Conservation (phyloP, 805 yeast species). For the Cyberlindnera galapagoensis region DNA sequence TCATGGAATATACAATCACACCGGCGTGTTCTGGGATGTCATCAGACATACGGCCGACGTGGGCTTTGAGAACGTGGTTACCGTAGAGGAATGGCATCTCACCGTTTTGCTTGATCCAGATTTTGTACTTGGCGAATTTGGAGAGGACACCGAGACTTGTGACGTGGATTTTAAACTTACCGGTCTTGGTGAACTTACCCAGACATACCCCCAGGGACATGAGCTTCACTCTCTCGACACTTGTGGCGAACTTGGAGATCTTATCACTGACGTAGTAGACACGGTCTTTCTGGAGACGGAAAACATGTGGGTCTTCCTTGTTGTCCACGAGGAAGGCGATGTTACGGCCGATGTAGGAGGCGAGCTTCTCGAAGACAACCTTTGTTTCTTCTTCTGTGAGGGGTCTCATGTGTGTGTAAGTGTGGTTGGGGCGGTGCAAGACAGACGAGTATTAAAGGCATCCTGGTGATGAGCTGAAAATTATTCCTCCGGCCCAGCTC, state of each 20-base stretch:
- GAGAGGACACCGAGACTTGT: constrained; percentile 83
- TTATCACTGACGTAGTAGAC: constrained; percentile 87
- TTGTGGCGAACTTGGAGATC: constrained; percentile 81
- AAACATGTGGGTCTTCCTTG: constrained; percentile 80
- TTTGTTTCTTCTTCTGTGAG: constrained; percentile 96
- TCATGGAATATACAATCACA: constrained; percentile 85
- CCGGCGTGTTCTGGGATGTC: constrained; percentile 99
- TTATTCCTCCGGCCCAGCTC: too few species aligned
- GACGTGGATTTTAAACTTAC: constrained; percentile 90
- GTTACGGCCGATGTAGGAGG: constrained; percentile 95
- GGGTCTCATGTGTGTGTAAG: constrained; percentile 61
- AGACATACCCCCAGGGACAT: constrained; percentile 92
- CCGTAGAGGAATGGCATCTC: constrained; percentile 98
- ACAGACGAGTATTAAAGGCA: too few species aligned
- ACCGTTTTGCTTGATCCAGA: constrained; percentile 96
- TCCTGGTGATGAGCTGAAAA: too few species aligned
- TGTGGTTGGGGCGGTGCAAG: too few species aligned
- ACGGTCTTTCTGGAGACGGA: constrained; percentile 92
- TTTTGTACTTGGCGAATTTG: constrained; percentile 83
- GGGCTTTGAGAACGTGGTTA: constrained; percentile 94
- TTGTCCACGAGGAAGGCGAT: constrained; percentile 79
- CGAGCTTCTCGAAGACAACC: constrained; percentile 91
- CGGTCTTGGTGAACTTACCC: constrained; percentile 96
- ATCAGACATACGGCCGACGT: constrained; percentile 92
- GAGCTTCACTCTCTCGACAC: constrained; percentile 80